Percentiles rank a stretch among this genome's conserved stretches.
phyloP scores from a whole-genome alignment of 2,329 filamentous ascomycete genomes.

The Cryphonectria parasitica region DNA sequence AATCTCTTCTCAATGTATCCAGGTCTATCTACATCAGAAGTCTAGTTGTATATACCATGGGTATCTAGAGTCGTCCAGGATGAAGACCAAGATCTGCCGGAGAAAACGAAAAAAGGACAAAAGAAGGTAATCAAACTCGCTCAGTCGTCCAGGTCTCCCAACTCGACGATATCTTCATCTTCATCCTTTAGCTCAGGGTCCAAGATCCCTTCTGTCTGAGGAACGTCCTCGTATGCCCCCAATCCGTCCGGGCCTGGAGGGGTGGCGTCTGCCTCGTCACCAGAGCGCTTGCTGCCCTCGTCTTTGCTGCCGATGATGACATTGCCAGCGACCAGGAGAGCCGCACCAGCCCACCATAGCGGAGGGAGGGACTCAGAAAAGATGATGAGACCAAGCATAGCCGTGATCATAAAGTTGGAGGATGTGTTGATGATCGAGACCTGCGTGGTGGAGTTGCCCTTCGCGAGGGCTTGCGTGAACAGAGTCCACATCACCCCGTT shows the following conservation, averaged over 20 bases:
- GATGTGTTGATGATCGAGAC: constrained; percentile 84
- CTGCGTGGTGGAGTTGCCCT: constrained; percentile 75
- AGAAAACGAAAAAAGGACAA: too few relatives aligned
- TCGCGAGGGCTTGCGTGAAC: constrained; percentile 77
- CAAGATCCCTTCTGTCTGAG: constrained; percentile 31
- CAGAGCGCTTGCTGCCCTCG: constrained; percentile 42
- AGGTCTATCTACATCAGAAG: not conserved
- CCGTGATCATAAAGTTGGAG: constrained; percentile 79
- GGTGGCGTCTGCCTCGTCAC: constrained; percentile 7
- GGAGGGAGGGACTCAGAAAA: constrained; percentile 73
- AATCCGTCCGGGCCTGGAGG: constrained; percentile 31
- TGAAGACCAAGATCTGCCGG: not conserved
- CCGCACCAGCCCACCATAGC: constrained; percentile 77
- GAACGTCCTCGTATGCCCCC: constrained; percentile 38
- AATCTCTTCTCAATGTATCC: not conserved
- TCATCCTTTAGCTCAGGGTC: constrained; percentile 25
- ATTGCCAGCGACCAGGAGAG: constrained; percentile 73
- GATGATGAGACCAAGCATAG: constrained; percentile 69
- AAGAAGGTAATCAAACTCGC: not conserved
- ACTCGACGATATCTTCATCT: constrained; percentile 35
- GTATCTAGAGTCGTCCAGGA: not conserved
- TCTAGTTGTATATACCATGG: not conserved
- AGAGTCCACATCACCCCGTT: constrained; percentile 85
- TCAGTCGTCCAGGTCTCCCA: constrained; percentile 28
- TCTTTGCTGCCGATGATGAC: constrained; percentile 77